phyloP scores from a whole-genome alignment of 441 rosid genomes.

The Croton laevigatus region DNA sequence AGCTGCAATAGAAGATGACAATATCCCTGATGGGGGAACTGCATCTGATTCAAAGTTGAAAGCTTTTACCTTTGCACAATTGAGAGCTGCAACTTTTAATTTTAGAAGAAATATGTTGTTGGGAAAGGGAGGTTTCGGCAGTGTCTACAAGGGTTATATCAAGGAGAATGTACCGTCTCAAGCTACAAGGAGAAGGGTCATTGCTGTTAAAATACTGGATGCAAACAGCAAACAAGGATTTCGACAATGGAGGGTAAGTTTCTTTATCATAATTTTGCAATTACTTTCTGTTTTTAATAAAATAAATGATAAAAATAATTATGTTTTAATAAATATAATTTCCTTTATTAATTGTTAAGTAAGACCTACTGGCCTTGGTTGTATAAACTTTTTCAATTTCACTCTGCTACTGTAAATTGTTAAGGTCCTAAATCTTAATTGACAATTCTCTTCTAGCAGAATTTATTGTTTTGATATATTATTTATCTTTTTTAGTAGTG shows the following conservation, averaged over 20 bases:
- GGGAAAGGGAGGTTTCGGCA: conserved; percentile 85
- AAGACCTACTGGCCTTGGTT: background rate
- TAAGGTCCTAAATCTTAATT: too few relatives aligned
- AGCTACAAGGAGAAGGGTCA: conserved; percentile 38
- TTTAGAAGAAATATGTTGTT: conserved; percentile 58
- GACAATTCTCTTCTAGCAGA: too few relatives aligned
- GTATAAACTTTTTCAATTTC: background rate
- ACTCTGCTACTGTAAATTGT: too few relatives aligned
- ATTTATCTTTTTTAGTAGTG: too few relatives aligned
- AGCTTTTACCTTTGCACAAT: conserved; percentile 54
- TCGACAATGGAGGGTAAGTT: conserved; percentile 70
- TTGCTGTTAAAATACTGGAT: conserved; percentile 76
- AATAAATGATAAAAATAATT: too few relatives aligned
- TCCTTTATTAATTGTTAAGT: background rate
- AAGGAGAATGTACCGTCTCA: conserved; percentile 48
- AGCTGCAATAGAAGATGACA: conserved; percentile 2
- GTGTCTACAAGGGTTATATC: conserved; percentile 79
- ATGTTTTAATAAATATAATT: background rate
- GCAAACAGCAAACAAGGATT: conserved; percentile 71
- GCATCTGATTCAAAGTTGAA: conserved; percentile 28
- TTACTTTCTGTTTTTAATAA: too few relatives aligned
- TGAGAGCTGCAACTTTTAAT: conserved; percentile 54
- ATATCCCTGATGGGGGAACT: conserved; percentile 14
- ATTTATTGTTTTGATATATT: too few relatives aligned
- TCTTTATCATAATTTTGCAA: background rate